Base-by-base conservation (phyloP, 2,329 filamentous ascomycete genomes). In the Botrytis sinoallii region DNA sequence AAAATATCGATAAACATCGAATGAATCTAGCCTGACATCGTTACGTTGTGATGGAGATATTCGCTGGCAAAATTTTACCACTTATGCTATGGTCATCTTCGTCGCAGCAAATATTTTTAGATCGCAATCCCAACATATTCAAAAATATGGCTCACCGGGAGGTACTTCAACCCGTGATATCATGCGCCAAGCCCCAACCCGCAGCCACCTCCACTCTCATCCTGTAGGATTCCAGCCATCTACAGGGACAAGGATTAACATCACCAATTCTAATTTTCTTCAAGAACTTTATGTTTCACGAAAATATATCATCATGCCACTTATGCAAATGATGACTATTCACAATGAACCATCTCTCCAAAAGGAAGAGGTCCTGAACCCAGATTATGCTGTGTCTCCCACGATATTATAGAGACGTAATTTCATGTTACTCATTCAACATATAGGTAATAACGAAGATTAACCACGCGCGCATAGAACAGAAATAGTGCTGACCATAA, bases 181-280 rank as follows among this genome's bases (percentile, higher is more conserved):
- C 5, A 38, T 38, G 12, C 29, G 64, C 44, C 44, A 67, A 67
- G 64, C 64, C 64, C 32, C 22, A 12, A 20, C 22, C 55, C 22
- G 14, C 32, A 65, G 29, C 63, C 63, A 65, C 5, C 14, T 12
- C 20, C 63, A 22, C 40, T 14, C 64, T 29, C 64, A 67, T 67
- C 44, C 44, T 52, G n/a, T 67, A 52, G 44, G 44, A 67, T 67
- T 52, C 22, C 64, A n/a, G 35, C 44, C 64, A n/a, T 67, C 32
- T 32, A 25, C 25, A 55, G 16, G 25, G 48, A 25, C 64, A 35
- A 66, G 64, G 64, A 38, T 38, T 8, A 9, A 25, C 29, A 35
- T 40, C 63, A 46, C 7, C 32, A 32, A 38, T 4, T 35, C 48
- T 38, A 7, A 52, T 52, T 67, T 5, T 52, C 48, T 46, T 52